These are phyloP conservation scores for Wickerhamiella infanticola DNA, from an alignment of 1,139 yeast species.

Conservation along the genomic window DNA sequence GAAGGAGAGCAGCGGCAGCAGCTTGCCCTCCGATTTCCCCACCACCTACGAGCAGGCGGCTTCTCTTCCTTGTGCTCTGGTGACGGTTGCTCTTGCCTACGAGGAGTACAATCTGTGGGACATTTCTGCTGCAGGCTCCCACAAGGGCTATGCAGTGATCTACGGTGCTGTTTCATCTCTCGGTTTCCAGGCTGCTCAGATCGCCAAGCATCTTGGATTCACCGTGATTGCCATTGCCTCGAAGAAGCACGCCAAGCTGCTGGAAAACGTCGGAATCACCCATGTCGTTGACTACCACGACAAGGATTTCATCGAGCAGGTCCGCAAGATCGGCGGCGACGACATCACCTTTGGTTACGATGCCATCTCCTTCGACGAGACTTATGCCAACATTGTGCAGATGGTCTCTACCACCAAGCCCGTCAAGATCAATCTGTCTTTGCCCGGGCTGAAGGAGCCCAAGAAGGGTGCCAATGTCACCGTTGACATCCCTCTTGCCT, in stretches of 20 bases:
- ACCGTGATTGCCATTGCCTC: constrained; percentile 44
- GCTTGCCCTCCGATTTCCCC: constrained; percentile 26
- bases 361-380: constrained; percentile 28
- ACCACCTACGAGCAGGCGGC: constrained; percentile 46
- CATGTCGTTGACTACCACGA: constrained; percentile 45
- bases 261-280: constrained; percentile 44
- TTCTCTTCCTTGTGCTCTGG: constrained; percentile 29
- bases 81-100: constrained; percentile 11
- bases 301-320: constrained; percentile 34
- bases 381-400: constrained; percentile 1
- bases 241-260: constrained; percentile 29
- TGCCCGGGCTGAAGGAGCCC: not conserved
- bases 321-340: constrained; percentile 30
- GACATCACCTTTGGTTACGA: constrained; percentile 40
- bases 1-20: constrained; percentile 11
- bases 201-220: constrained; percentile 36
- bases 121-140: not conserved
- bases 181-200: constrained; percentile 40
- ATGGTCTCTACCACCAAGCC: constrained; percentile 3
- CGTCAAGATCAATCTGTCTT: constrained; percentile 5
- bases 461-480: constrained; percentile 1
- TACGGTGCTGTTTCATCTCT: constrained; percentile 55
- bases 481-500: constrained; percentile 6
- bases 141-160: constrained; percentile 22
- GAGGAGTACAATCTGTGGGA: constrained; percentile 7